Evolutionary conservation across 1,284 basidiomycete species (phyloP), one percentile per base, ranked within the genome.

Genomic region (Earliella scabrosa): DNA sequence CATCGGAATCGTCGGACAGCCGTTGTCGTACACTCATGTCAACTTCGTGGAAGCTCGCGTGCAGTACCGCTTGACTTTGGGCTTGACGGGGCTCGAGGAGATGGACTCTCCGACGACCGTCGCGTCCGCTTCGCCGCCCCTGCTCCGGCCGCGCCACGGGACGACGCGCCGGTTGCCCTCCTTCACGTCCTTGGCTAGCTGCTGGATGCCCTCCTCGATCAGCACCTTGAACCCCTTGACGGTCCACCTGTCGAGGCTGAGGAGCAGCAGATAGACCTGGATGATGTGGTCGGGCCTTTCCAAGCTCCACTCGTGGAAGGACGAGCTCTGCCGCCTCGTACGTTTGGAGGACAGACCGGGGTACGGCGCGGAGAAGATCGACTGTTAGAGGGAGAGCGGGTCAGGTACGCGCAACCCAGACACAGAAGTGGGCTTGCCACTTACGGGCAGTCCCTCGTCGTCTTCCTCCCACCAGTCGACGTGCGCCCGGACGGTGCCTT

Each of bases 201-300:
- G 63, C 3, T 75, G 60, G 38, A 82, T 66, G 18, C 81, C 82
- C 9, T 62, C 13, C 24, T 39, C 21, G 34, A 45, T 41, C 10
- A 50, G 32, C 8, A 13, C 49, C 7, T 71, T 60, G 32, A 54
- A 54, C 14, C 35, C 41, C 2, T n/a, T 9, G 11, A 50, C 54
- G 26, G 81, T 83, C 82, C 81, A 85, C 23, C 63, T 61, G 56
- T 85, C 82, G 53, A 85, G 76, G 58, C 84, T 83, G 41, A 76
- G 74, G 47, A 84, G 70, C n/a, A 84, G 67, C 55, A 83, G 76
- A 68, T 77, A 83, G 9, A 85, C 74, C 52, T 77, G 63, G 4
- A 84, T 66, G 45, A 82, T 81, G 54, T 82, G 76, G 34, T 67
- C 66, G 0, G 81, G 77, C 11, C 67, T 60, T 34, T 77, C 71